Percentiles rank a stretch among this genome's conserved stretches.
These are phyloP conservation scores for Botrytis squamosa DNA, from an alignment of 2,329 filamentous ascomycete genomes.

Conservation along the genomic window DNA sequence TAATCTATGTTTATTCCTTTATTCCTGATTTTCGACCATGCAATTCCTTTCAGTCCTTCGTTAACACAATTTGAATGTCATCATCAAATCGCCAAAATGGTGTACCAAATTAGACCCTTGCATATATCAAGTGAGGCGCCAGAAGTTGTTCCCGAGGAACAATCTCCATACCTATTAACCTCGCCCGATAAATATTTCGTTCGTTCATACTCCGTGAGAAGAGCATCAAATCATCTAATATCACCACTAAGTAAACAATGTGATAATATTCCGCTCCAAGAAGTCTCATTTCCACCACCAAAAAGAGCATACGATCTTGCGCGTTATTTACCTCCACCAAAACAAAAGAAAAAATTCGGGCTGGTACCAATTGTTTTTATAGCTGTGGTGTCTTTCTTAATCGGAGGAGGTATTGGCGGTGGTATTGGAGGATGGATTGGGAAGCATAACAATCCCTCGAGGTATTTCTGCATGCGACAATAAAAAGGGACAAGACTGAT, in stretches of 20 bases:
- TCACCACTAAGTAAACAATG: background rate
- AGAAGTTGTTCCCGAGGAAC: slow-evolving; percentile 13
- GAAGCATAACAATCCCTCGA: slow-evolving; percentile 2
- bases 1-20: slow-evolving; percentile 14
- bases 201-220: slow-evolving; percentile 16
- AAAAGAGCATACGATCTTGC: slow-evolving; percentile 18
- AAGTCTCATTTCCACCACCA: slow-evolving; percentile 4
- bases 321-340: background rate
- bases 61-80: slow-evolving; percentile 6
- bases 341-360: slow-evolving; percentile 14
- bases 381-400: slow-evolving; percentile 23
- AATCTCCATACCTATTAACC: slow-evolving; percentile 15
- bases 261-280: background rate
- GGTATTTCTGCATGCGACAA: background rate
- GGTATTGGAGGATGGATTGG: slow-evolving; percentile 22
- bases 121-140: slow-evolving; percentile 21
- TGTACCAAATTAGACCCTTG: slow-evolving; percentile 1
- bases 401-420: slow-evolving; percentile 28
- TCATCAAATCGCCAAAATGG: slow-evolving; percentile 10
- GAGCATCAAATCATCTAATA: slow-evolving; percentile 1
- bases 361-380: slow-evolving; percentile 22
- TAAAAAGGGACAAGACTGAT: background rate
- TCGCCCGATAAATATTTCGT: slow-evolving; percentile 22
- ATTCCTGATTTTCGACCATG: slow-evolving; percentile 12
- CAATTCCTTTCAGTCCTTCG: slow-evolving; percentile 12